Conservation (phyloP, 179 eudicot species). For the Spergularia azorica region DNA sequence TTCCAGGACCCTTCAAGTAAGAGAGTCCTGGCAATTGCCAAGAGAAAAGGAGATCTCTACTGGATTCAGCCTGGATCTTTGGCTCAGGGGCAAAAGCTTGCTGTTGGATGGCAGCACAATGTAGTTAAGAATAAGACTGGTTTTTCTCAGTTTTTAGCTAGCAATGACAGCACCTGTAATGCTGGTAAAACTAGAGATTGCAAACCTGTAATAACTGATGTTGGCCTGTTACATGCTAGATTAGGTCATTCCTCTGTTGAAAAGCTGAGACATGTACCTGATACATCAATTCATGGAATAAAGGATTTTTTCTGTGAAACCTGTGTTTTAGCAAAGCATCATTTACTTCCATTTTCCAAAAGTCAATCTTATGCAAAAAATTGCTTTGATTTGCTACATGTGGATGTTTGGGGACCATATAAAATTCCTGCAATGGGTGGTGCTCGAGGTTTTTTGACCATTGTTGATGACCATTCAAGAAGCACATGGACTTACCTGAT, state of each 20-base stretch:
- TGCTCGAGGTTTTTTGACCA: neutral
- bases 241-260: neutral
- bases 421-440: neutral
- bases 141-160: neutral
- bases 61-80: too few species aligned
- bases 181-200: neutral
- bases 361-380: neutral
- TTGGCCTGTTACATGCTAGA: neutral
- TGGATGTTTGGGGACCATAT: neutral
- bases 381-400: neutral
- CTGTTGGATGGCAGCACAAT: too few species aligned
- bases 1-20: constrained; percentile 2
- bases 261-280: neutral
- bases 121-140: too few species aligned
- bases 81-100: too few species aligned
- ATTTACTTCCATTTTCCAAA: neutral
- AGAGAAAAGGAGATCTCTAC: too few species aligned
- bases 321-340: neutral
- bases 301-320: neutral
- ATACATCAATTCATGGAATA: neutral
- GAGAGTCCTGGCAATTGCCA: neutral
- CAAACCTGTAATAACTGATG: neutral
- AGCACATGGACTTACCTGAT: neutral
- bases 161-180: neutral
- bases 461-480: neutral